A percentile compares a stretch with the other conserved stretches of the same genome.
These are phyloP conservation scores for Tephrocybe sp. DNA, from an alignment of 768 basidiomycete genomes.

Conservation along the genomic window DNA sequence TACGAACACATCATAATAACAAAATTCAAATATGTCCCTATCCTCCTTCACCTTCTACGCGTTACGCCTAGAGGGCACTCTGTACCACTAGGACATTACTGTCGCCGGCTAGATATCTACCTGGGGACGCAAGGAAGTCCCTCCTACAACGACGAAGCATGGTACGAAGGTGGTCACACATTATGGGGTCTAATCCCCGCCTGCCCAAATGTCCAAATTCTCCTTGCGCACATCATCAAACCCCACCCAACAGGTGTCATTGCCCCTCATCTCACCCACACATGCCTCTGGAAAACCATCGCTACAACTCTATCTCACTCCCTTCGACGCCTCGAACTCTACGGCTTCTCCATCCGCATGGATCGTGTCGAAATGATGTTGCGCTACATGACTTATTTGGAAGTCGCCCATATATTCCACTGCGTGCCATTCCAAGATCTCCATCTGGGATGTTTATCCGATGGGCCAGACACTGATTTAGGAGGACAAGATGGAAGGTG, in stretches of 20 bases:
- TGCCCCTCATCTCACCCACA: not conserved
- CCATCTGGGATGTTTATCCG: too few relatives aligned
- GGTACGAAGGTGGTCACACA: not conserved
- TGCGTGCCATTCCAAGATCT: not conserved
- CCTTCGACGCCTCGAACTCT: not conserved
- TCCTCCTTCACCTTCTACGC: not conserved
- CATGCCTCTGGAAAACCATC: not conserved
- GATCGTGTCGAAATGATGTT: conserved; percentile 1
- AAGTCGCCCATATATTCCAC: not conserved
- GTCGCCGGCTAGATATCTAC: not conserved
- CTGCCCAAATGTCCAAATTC: not conserved
- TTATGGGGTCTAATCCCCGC: not conserved
- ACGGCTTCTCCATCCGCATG: not conserved
- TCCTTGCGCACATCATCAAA: not conserved
- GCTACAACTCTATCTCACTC: not conserved
- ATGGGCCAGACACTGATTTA: too few relatives aligned
- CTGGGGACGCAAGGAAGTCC: not conserved
- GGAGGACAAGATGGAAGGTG: too few relatives aligned
- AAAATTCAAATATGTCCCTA: not conserved
- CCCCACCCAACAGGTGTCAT: not conserved
- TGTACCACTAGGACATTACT: not conserved
- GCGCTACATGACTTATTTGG: not conserved
- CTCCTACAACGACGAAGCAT: not conserved
- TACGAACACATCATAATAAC: not conserved
- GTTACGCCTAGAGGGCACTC: not conserved